Evolutionary conservation across 2,329 filamentous ascomycete species (phyloP), one percentile per base, ranked within the genome.

Genomic region (Microsporum audouinii): DNA sequence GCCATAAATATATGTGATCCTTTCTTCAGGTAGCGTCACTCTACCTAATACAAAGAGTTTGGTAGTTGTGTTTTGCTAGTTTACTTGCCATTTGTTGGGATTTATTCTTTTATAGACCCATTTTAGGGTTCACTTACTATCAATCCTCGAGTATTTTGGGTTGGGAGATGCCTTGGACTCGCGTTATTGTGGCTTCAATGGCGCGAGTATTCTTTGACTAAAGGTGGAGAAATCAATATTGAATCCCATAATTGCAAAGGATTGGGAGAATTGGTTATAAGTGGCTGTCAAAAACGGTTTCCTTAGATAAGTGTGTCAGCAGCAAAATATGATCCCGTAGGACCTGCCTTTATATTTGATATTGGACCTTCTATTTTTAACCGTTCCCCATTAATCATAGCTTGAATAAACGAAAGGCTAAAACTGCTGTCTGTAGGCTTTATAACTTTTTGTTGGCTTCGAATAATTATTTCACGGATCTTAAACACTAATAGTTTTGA

Each of bases 401-500:
- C 49, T 33, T 7, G 23, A 33, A 5, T 23, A 47, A 47, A 10
- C 23, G 5, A 47, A 47, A 47, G 23, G 17, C 43, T 27, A 23
- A 23, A 47, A 23, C 10, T 10, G 23, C 27, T 2, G n/a, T 27
- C 23, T 29, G 14, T 41, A 41, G 12, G 14, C 14, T 12, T 41
- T 41, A 10, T 41, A 41, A 12, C 39, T 47, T 47, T 47, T 47
- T 29, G n/a, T 10, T 33, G 12, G 12, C 5, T 53, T 6, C 14
- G 5, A 33, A 14, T 33, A 33, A 10, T 43, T 34, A 34, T n/a
- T 33, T 31, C 12, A 53, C 23, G 38, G 12, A 39, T 17, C 7
- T 60, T 80, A 91, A 61, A 91, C 88, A 72, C 87, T 90, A 71
- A 92, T 92, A 1, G 88, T 91, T 73, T 88, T 86, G 76, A 91